Conservation (phyloP, 2,329 filamentous ascomycete genomes). For the Boeremia exigua region DNA sequence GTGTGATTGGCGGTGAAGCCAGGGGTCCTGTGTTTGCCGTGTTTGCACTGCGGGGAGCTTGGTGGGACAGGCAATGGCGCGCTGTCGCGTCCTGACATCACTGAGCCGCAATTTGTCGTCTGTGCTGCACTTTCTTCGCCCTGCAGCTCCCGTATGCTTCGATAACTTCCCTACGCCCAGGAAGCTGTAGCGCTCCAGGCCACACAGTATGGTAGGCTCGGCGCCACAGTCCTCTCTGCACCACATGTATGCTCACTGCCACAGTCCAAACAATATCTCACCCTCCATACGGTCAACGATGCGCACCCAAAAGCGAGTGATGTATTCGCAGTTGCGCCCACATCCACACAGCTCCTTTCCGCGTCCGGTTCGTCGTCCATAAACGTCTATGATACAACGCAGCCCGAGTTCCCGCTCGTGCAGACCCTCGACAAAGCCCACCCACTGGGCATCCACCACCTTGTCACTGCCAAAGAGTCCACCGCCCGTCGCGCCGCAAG, state of each 20-base stretch:
- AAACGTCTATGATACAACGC: constrained; percentile 76
- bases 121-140: constrained; percentile 1
- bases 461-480: constrained; percentile 74
- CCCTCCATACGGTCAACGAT: constrained; percentile 86
- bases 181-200: constrained; percentile 5
- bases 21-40: constrained; percentile 26
- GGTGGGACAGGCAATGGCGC: constrained; percentile 34
- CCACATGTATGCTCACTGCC: neutral
- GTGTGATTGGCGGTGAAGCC: constrained; percentile 43
- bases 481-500: constrained; percentile 70
- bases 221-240: neutral
- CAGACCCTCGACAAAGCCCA: constrained; percentile 84
- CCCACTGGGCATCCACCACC: constrained; percentile 88
- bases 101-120: constrained; percentile 19
- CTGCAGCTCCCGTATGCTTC: neutral
- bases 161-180: neutral
- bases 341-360: constrained; percentile 75
- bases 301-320: constrained; percentile 74
- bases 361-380: constrained; percentile 84
- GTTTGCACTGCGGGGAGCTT: constrained; percentile 38
- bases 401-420: constrained; percentile 73
- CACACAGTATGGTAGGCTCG: constrained; percentile 6
- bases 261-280: constrained; percentile 98
- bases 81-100: constrained; percentile 41
- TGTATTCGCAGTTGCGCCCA: constrained; percentile 83